Evolutionary conservation across 2,329 filamentous ascomycete genomes (phyloP).

Genomic region (Nothopassalora personata): DNA sequence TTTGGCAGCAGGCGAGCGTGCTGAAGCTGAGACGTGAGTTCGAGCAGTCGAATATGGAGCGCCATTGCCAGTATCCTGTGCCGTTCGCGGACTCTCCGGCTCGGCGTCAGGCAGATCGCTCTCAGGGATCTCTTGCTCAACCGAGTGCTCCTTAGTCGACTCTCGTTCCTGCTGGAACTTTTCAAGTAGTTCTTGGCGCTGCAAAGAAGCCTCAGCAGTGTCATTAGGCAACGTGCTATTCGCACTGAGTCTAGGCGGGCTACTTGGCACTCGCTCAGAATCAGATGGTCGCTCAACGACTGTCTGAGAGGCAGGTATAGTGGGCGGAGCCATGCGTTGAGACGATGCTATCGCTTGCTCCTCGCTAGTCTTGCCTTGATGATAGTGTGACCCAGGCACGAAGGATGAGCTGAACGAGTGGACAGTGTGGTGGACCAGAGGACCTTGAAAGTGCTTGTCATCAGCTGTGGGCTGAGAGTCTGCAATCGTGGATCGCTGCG

Average conservation of each 20-base stretch:
- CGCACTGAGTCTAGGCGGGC: slow-evolving; percentile 26
- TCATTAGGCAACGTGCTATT: slow-evolving; percentile 22
- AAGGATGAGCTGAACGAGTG: slow-evolving; percentile 33
- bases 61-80: slow-evolving; percentile 14
- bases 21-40: slow-evolving; percentile 33
- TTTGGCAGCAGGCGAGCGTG: slow-evolving; percentile 21
- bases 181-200: slow-evolving; percentile 9
- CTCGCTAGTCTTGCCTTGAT: slow-evolving; percentile 27
- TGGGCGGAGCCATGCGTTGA: slow-evolving; percentile 14
- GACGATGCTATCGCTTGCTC: slow-evolving; percentile 24
- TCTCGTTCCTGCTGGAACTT: slow-evolving; percentile 12
- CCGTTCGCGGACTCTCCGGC: not conserved
- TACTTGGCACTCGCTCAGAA: slow-evolving; percentile 28
- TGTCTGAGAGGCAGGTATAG: slow-evolving; percentile 14
- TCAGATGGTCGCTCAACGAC: slow-evolving; percentile 8
- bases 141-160: not conserved
- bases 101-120: slow-evolving; percentile 23
- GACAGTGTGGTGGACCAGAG: slow-evolving; percentile 20
- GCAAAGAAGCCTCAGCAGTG: slow-evolving; percentile 16
- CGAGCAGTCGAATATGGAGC: slow-evolving; percentile 34
- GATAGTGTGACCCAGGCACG: slow-evolving; percentile 34
- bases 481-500: slow-evolving; percentile 39
- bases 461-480: slow-evolving; percentile 39
- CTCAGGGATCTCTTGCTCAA: slow-evolving; percentile 25
- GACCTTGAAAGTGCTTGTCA: not conserved